Base-by-base conservation (phyloP, 371 early-diverging fungal species). In the Lichtheimia ramosa region DNA sequence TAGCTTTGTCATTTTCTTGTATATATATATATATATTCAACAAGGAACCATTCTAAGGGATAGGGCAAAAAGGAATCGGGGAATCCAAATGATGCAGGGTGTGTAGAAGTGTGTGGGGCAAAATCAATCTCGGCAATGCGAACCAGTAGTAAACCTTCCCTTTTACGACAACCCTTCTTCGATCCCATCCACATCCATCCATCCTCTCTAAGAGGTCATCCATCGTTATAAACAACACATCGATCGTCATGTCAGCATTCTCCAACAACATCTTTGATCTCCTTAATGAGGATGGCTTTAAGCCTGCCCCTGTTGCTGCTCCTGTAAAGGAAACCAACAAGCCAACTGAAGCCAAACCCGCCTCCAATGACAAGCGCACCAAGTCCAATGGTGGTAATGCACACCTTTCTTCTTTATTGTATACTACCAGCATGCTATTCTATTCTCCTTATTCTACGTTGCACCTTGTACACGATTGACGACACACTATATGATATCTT, bases 261-360 rank as follows among this genome's bases (percentile, higher is more conserved):
- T 75, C 76, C 68, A 75, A 79, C 64, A 88, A 88, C 77, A 74
- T 71, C 61, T 88, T 82, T 72, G 84, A 78, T 70, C 75, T 87
- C 67, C 81, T 89, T 66, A 79, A 77, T 43, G 86, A 89, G 55
- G 82, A 80, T 58, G 85, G 78, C 62, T 71, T 71, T 40, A 74
- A 73, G 66, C 71, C 68, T 58, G 53, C 61, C 49, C 60, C 64
- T 52, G 66, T 69, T 52, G 65, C 73, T 56, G 64, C 77, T 60
- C 66, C 71, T 54, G 46, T 10, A n/a, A 74, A 75, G 73, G 66
- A 60, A 53, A 53, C 63, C 58, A 57, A 63, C 53, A 68, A 64
- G 54, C 53, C 60, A 42, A 71, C 71, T 50, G 71, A 78, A 61
- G 28, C 73, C 55, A 65, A 61, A 55, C 46, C 46, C 46, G 66